phyloP scores from a whole-genome alignment of 2,329 filamentous ascomycete species.

The Beauveria sp. region DNA sequence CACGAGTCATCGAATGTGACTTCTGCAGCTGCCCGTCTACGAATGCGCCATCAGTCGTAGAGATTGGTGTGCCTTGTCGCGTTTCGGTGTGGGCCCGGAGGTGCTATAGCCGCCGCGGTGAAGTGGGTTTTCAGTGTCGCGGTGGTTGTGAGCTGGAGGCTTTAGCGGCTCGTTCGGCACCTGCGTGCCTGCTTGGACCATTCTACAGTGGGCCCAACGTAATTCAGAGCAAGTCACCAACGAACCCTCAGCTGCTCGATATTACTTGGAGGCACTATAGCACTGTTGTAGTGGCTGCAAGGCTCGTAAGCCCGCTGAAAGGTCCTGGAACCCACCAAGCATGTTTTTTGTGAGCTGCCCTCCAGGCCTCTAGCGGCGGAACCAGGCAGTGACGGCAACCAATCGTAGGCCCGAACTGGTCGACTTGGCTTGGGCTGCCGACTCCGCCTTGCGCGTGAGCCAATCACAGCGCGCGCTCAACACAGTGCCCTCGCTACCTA shows the following conservation, averaged over 20 bases:
- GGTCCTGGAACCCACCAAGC: neutral
- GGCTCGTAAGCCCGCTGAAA: neutral
- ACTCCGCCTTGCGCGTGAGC: conserved; percentile 7
- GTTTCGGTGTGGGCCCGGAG: conserved; percentile 6
- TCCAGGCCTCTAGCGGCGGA: conserved; percentile 2
- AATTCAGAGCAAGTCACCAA: too few species aligned
- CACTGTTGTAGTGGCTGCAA: neutral
- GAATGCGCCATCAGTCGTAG: neutral
- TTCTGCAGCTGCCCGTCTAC: neutral
- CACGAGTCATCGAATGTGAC: neutral
- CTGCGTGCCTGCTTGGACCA: neutral
- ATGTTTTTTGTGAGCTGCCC: neutral
- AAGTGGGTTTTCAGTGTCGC: neutral
- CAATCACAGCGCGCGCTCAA: conserved; percentile 3
- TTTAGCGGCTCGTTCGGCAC: conserved; percentile 2
- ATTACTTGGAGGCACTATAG: neutral
- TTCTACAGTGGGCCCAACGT: neutral
- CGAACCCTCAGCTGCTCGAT: too few species aligned
- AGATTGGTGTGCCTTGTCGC: neutral
- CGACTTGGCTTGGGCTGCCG: conserved; percentile 5
- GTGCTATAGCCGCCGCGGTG: conserved; percentile 7
- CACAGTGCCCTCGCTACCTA: neutral
- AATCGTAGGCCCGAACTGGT: neutral
- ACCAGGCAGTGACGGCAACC: neutral
- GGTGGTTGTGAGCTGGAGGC: neutral